Percentiles rank a stretch among this genome's conserved stretches.
These are phyloP conservation scores for Termitomyces sp. DNA, from an alignment of 1,284 basidiomycete genomes.

Conservation along the genomic window DNA sequence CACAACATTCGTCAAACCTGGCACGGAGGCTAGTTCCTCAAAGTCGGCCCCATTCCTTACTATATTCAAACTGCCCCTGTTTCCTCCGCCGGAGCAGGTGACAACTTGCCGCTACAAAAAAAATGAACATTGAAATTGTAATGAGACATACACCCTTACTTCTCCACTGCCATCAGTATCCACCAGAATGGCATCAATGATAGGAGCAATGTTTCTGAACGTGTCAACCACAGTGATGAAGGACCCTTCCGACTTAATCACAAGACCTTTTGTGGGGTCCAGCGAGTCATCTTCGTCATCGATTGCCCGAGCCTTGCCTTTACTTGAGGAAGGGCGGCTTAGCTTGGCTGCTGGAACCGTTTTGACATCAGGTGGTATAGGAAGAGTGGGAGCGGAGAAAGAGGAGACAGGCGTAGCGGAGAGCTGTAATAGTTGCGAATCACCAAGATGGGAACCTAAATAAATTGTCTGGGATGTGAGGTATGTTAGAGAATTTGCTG, in stretches of 20 bases:
- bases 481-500: conserved; percentile 73
- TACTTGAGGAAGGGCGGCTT: conserved; percentile 20
- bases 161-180: conserved; percentile 74
- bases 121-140: conserved; percentile 5
- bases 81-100: conserved; percentile 84
- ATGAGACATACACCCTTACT: conserved; percentile 38
- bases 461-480: conserved; percentile 74
- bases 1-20: conserved; percentile 56
- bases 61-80: conserved; percentile 76
- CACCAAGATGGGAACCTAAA: conserved; percentile 79
- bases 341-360: conserved; percentile 34
- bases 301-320: conserved; percentile 33
- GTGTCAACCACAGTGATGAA: conserved; percentile 57
- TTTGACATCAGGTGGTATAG: conserved; percentile 43
- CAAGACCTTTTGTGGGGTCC: conserved; percentile 35
- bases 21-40: conserved; percentile 57
- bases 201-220: conserved; percentile 83
- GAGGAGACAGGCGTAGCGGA: conserved; percentile 39
- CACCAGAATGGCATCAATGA: conserved; percentile 78
- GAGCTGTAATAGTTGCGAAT: conserved; percentile 74
- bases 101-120: conserved; percentile 67
- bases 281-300: conserved; percentile 24
- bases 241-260: conserved; percentile 47
- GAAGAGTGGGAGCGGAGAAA: conserved; percentile 42
- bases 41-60: conserved; percentile 86